Conservation (phyloP, 2,329 filamentous ascomycete species). For the Teratosphaeria pseudoeucalypti region DNA sequence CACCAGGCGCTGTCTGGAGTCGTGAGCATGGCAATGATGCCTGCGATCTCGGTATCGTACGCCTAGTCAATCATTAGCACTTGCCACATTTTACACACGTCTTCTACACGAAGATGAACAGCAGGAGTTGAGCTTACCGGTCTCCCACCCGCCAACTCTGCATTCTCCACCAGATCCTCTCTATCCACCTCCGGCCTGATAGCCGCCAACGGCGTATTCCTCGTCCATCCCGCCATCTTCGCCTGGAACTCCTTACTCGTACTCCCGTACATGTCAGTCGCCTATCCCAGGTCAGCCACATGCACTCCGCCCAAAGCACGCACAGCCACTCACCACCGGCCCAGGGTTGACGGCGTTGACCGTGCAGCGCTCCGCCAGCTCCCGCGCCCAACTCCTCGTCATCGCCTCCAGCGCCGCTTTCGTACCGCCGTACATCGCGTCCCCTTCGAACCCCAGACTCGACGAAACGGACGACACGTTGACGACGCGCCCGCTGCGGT, state of each 20-base stretch:
- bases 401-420: conserved; percentile 59
- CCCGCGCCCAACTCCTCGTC: conserved; percentile 58
- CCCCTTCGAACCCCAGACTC: conserved; percentile 46
- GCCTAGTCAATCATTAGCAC: conserved; percentile 28
- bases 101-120: not conserved
- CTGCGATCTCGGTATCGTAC: conserved; percentile 62
- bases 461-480: conserved; percentile 52
- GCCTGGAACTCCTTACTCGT: conserved; percentile 49
- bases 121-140: conserved; percentile 25
- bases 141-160: conserved; percentile 42
- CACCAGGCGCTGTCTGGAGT: conserved; percentile 60
- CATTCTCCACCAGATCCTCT: conserved; percentile 40
- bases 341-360: conserved; percentile 59
- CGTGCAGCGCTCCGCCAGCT: conserved; percentile 50
- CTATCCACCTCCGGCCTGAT: conserved; percentile 53
- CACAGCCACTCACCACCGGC: conserved; percentile 34
- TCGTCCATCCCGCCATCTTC: conserved; percentile 49
- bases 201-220: conserved; percentile 54
- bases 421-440: conserved; percentile 54
- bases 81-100: too few species aligned
- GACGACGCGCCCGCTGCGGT: conserved; percentile 56
- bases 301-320: not conserved
- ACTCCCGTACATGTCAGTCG: conserved; percentile 50
- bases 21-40: conserved; percentile 67
- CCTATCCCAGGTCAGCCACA: conserved; percentile 9